phyloP scores from a whole-genome alignment of 352 stramenopile genomes.

The Pythium rhizo-oryzae region DNA sequence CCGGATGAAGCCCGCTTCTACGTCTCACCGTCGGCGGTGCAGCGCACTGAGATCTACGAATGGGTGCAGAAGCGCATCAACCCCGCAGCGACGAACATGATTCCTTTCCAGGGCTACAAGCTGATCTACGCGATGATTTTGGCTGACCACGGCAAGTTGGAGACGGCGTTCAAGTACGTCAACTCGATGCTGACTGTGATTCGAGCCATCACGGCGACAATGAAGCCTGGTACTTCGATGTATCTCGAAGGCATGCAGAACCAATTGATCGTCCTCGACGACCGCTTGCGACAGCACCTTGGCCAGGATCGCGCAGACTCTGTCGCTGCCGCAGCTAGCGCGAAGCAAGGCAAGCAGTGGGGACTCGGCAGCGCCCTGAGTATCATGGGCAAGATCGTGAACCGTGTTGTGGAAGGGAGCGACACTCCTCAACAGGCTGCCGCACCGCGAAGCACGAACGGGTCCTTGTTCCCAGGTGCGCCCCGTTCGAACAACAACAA shows the following conservation, averaged over 20 bases:
- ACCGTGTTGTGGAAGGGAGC: slow-evolving; percentile 79
- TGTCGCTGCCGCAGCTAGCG: slow-evolving; percentile 47
- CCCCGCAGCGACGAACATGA: slow-evolving; percentile 56
- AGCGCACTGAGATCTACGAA: slow-evolving; percentile 88
- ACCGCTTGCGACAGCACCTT: slow-evolving; percentile 84
- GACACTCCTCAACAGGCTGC: slow-evolving; percentile 38
- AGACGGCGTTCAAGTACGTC: slow-evolving; percentile 88
- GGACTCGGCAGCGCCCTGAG: slow-evolving; percentile 76
- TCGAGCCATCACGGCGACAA: slow-evolving; percentile 68
- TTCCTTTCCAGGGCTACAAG: slow-evolving; percentile 91
- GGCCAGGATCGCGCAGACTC: slow-evolving; percentile 75
- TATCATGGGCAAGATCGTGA: slow-evolving; percentile 90
- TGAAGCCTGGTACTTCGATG: slow-evolving; percentile 84
- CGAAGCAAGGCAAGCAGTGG: slow-evolving; percentile 71
- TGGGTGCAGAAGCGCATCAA: slow-evolving; percentile 78
- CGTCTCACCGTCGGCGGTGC: slow-evolving; percentile 72
- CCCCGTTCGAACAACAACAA: slow-evolving; percentile 33
- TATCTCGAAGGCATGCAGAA: slow-evolving; percentile 90
- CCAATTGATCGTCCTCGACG: slow-evolving; percentile 84
- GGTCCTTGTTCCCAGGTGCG: slow-evolving; percentile 42
- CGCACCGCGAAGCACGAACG: slow-evolving; percentile 26
- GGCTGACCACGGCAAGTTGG: slow-evolving; percentile 81
- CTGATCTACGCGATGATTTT: slow-evolving; percentile 88
- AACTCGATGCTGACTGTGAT: slow-evolving; percentile 85
- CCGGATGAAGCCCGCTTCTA: slow-evolving; percentile 81